phyloP scores from a whole-genome alignment of 495 filamentous ascomycete genomes.

The Xylaria longipes region DNA sequence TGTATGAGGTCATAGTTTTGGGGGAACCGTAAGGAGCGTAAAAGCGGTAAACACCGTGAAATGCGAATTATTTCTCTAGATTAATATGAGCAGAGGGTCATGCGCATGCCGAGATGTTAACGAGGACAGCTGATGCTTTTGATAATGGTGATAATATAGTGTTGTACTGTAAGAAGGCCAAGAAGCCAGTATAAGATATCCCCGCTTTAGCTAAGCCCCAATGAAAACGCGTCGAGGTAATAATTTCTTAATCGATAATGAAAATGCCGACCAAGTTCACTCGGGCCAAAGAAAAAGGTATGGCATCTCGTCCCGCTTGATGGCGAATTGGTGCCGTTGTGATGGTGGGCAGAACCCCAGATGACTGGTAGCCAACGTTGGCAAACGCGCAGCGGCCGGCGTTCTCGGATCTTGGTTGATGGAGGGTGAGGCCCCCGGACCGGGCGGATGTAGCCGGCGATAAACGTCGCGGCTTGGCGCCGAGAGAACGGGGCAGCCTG shows the following conservation, averaged over 20 bases:
- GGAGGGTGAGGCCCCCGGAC: neutral
- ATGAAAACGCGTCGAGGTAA: slow-evolving; percentile 3
- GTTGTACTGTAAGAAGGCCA: neutral
- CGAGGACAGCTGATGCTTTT: neutral
- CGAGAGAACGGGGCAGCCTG: slow-evolving; percentile 4
- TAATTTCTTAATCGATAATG: neutral
- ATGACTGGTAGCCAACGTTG: neutral
- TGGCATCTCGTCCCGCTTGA: neutral
- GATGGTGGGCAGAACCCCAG: neutral
- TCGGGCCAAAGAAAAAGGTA: neutral
- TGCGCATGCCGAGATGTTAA: neutral
- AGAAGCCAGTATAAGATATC: neutral
- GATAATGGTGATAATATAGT: neutral
- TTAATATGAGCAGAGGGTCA: neutral
- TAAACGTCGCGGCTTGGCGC: slow-evolving; percentile 18
- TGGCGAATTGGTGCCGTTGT: neutral
- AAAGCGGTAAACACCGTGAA: neutral
- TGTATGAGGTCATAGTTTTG: neutral
- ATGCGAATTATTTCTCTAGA: neutral
- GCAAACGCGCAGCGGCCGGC: neutral
- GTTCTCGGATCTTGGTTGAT: neutral
- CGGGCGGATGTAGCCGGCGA: slow-evolving; percentile 14
- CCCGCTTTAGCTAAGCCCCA: slow-evolving; percentile 15
- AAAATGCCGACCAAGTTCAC: neutral
- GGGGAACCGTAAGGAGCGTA: neutral